These are phyloP conservation scores for Apophysomyces variabilis DNA, from an alignment of 371 early-diverging fungal species.

Conservation along the genomic window DNA sequence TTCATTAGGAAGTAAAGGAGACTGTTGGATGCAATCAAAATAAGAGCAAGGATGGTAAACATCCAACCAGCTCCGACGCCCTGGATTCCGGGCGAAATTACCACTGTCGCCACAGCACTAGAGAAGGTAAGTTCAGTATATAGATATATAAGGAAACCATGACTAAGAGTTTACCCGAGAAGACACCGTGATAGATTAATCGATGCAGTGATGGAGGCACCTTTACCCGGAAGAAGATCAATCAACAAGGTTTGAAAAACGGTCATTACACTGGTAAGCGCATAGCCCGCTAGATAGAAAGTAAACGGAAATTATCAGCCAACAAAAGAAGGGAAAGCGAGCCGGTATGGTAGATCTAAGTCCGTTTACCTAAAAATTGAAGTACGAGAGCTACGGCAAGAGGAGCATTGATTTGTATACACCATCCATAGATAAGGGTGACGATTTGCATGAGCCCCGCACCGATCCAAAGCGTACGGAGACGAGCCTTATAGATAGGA, in stretches of 20 bases:
- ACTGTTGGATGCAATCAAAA: constrained; percentile 17
- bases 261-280: constrained; percentile 21
- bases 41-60: constrained; percentile 34
- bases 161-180: constrained; percentile 28
- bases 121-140: not conserved
- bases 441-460: constrained; percentile 17
- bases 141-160: not conserved
- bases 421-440: constrained; percentile 39
- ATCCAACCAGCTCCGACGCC: constrained; percentile 42
- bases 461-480: constrained; percentile 30
- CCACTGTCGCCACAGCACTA: constrained; percentile 34
- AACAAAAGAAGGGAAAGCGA: not conserved
- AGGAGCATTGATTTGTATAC: constrained; percentile 25
- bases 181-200: constrained; percentile 48
- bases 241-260: constrained; percentile 39
- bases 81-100: constrained; percentile 37
- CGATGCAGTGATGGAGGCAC: constrained; percentile 49
- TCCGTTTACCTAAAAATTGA: constrained; percentile 35
- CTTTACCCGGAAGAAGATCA: constrained; percentile 43
- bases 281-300: constrained; percentile 23
- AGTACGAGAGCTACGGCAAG: constrained; percentile 33
- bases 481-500: constrained; percentile 35
- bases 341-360: not conserved
- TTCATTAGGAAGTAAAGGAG: constrained; percentile 3
- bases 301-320: too few species aligned